These are phyloP conservation scores for Gracilariopsis chorda DNA, from an alignment of 23 red algal species.

Conservation along the genomic window DNA sequence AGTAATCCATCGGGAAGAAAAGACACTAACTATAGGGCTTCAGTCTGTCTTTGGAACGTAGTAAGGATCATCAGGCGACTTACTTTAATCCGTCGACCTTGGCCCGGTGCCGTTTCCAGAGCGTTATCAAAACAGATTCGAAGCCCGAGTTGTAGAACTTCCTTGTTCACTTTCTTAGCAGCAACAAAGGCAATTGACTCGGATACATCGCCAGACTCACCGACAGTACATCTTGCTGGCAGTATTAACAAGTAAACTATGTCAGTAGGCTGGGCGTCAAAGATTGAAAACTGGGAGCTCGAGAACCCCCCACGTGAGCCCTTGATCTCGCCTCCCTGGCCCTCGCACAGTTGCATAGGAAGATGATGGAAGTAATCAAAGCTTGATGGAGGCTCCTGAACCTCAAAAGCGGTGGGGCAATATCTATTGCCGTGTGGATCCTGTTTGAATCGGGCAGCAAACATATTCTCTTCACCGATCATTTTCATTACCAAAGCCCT, in stretches of 20 bases:
- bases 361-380: constrained; percentile 39
- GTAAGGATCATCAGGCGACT: constrained; percentile 20
- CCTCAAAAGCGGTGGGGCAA: constrained; percentile 34
- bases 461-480: constrained; percentile 30
- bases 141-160: background rate
- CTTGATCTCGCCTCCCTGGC: background rate
- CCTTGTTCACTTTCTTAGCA: constrained; percentile 11
- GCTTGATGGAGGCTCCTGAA: constrained; percentile 14
- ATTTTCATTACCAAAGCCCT: constrained; percentile 18
- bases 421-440: background rate
- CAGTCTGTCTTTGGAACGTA: constrained; percentile 51
- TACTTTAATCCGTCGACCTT: constrained; percentile 53
- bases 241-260: constrained; percentile 34
- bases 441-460: background rate
- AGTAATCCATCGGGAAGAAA: constrained; percentile 37
- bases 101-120: constrained; percentile 23
- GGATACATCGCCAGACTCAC: background rate
- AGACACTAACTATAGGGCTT: constrained; percentile 27
- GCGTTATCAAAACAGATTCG: constrained; percentile 4
- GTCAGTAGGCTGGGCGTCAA: constrained; percentile 5
- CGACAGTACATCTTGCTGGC: background rate
- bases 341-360: background rate
- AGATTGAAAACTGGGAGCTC: constrained; percentile 1
- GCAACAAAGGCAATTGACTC: constrained; percentile 13
- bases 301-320: background rate